Conservation (phyloP, 2,329 filamentous ascomycete species). For the Arachnomyces sp. region DNA sequence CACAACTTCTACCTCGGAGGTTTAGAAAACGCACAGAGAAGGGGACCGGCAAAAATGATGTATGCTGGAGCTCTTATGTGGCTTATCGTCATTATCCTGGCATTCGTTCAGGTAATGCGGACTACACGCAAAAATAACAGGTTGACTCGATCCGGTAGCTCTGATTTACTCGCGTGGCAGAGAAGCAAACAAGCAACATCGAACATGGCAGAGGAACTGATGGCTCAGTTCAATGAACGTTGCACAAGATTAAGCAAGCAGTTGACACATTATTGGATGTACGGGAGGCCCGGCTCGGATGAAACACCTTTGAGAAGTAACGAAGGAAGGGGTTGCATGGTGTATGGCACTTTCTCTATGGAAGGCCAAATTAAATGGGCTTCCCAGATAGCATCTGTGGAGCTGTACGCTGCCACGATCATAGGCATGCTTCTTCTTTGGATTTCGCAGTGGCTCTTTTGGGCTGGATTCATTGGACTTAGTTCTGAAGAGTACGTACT, state of each 20-base stretch:
- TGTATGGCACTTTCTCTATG: conserved; percentile 4
- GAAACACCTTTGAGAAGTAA: background rate
- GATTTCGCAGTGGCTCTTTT: conserved; percentile 24
- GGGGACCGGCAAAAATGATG: conserved; percentile 18
- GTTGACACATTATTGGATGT: conserved; percentile 4
- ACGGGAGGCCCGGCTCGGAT: conserved; percentile 4
- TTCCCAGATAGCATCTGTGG: conserved; percentile 7
- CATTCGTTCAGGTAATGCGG: no score
- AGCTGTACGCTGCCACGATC: conserved; percentile 10
- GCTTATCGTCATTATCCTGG: conserved; percentile 8
- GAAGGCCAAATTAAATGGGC: conserved; percentile 2
- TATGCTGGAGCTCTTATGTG: conserved; percentile 24
- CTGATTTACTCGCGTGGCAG: no score
- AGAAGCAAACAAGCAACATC: no score
- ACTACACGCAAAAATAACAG: no score
- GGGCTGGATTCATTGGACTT: conserved; percentile 21
- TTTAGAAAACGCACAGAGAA: conserved; percentile 11
- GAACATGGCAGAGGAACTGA: no score
- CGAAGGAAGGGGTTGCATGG: background rate
- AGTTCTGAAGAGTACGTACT: conserved; percentile 18
- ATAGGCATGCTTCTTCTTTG: conserved; percentile 17
- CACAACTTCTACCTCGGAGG: conserved; percentile 21
- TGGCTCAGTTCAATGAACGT: conserved; percentile 1
- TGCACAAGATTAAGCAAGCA: conserved; percentile 5
- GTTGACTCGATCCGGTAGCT: no score